Conservation (phyloP, 441 rosid genomes). For the Syzygium malaccense region DNA sequence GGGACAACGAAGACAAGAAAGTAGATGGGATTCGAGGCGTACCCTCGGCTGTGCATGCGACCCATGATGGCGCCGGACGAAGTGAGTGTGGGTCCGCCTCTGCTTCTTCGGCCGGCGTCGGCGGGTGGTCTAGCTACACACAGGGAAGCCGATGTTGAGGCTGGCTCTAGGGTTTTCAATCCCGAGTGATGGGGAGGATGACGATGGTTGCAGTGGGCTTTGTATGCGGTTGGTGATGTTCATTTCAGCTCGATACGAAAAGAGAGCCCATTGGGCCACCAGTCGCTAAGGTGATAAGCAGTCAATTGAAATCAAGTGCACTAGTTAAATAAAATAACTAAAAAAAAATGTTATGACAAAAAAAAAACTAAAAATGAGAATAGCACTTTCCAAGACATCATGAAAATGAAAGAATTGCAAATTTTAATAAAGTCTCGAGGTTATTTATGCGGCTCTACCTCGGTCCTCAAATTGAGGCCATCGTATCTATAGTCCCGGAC, state of each 20-base stretch:
- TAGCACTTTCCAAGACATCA: too few relatives aligned
- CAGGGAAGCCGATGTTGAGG: neutral
- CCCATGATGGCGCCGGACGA: conserved; percentile 27
- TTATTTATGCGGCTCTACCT: neutral
- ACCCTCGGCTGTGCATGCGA: conserved; percentile 88
- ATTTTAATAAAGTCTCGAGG: too few relatives aligned
- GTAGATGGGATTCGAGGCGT: neutral
- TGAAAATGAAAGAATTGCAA: too few relatives aligned
- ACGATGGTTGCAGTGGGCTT: neutral
- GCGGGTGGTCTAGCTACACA: neutral
- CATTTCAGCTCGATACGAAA: neutral
- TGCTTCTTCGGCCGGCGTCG: neutral
- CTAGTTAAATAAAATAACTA: too few relatives aligned
- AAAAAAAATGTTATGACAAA: too few relatives aligned
- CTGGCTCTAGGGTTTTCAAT: neutral
- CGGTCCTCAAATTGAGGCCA: too few relatives aligned
- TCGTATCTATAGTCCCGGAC: neutral
- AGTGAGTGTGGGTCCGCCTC: neutral
- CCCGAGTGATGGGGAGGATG: neutral
- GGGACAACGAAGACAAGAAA: neutral
- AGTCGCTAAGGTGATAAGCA: too few relatives aligned
- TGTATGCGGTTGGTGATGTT: neutral
- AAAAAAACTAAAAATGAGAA: too few relatives aligned
- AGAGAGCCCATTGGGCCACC: neutral
- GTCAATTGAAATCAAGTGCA: too few relatives aligned